These are phyloP conservation scores for Candida ficus DNA, from an alignment of 805 yeast species.

Conservation along the genomic window DNA sequence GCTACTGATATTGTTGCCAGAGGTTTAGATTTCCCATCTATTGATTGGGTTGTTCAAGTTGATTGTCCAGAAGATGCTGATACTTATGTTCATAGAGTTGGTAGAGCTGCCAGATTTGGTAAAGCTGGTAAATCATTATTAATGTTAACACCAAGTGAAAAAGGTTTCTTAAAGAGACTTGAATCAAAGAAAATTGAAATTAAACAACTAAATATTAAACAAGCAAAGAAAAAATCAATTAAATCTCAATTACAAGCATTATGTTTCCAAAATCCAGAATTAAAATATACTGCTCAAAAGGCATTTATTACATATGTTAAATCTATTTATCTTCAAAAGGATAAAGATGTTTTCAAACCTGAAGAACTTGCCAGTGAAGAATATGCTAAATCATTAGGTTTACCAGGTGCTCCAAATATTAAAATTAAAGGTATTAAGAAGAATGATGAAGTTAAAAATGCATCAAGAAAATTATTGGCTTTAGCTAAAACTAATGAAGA, in stretches of 20 bases:
- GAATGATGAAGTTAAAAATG: conserved; percentile 74
- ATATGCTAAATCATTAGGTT: conserved; percentile 82
- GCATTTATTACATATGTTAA: conserved; percentile 90
- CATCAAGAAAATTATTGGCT: conserved; percentile 62
- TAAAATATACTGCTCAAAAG: conserved; percentile 91
- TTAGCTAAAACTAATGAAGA: conserved; percentile 56
- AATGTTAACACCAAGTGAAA: conserved; percentile 81
- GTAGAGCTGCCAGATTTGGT: conserved; percentile 94
- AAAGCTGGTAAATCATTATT: conserved; percentile 79
- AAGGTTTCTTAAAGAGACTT: conserved; percentile 64
- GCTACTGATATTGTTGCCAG: conserved; percentile 98
- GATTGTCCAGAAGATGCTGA: conserved; percentile 96
- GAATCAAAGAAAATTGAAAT: conserved; percentile 61
- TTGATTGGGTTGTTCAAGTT: conserved; percentile 84
- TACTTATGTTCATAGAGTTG: conserved; percentile 89
- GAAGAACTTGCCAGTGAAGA: conserved; percentile 75
- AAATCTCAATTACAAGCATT: conserved; percentile 81
- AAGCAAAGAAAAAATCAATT: conserved; percentile 65
- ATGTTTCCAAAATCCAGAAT: conserved; percentile 85
- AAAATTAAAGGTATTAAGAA: conserved; percentile 53
- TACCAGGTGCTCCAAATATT: conserved; percentile 95
- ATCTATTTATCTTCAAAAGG: conserved; percentile 80
- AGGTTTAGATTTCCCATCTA: conserved; percentile 94
- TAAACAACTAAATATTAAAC: conserved; percentile 68
- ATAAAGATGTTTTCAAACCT: conserved; percentile 78